Base-by-base conservation (phyloP, 1,284 basidiomycete genomes). In the Pyrrhoderma noxium region DNA sequence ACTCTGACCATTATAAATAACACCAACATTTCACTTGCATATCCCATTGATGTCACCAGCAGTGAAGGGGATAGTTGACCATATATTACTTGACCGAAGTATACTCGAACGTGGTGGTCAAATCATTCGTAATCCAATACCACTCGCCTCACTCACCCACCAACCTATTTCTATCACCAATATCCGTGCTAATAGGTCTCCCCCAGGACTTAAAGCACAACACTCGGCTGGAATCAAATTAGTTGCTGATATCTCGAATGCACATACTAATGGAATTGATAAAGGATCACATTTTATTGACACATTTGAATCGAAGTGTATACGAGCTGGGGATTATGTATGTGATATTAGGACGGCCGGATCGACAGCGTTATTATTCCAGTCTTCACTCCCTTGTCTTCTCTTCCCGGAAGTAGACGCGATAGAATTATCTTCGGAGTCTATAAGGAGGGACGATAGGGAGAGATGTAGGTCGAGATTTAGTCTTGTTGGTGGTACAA, bases 291-390 rank as follows among this genome's bases (percentile, higher is more conserved):
- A 60, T 0, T 57, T 64, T 11, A 65, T 88, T 16, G 65, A 72
- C 11, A 85, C 85, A 60, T 53, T 56, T 31, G 83, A 85, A 1
- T 70, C 72, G 2, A 55, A 54, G 2, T 68, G 77, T 23, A 62
- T 64, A 9, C 60, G 73, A 21, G 73, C 77, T 14, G 67, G 68
- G n/a, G 47, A 61, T 16, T 80, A 75, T 56, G 63, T 58, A 2
- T 83, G 81, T 7, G 82, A 87, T 59, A 68, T 81, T 0, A 70
- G 76, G 5, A 86, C 84, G 0, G 85, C 85, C 25, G 84, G 82
- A 14, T 80, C 85, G 14, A 80, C 74, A 8, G 78, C 79, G 11
- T 74, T 88, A 23, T 71, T 87, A 25, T 69, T 86, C 7, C 85
- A 88, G 65, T 71, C 84, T n/a, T 69, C 83, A 2, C 68, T 87